Evolutionary conservation across 2,329 filamentous ascomycete species (phyloP).

Genomic region (Cercospora citrullina): DNA sequence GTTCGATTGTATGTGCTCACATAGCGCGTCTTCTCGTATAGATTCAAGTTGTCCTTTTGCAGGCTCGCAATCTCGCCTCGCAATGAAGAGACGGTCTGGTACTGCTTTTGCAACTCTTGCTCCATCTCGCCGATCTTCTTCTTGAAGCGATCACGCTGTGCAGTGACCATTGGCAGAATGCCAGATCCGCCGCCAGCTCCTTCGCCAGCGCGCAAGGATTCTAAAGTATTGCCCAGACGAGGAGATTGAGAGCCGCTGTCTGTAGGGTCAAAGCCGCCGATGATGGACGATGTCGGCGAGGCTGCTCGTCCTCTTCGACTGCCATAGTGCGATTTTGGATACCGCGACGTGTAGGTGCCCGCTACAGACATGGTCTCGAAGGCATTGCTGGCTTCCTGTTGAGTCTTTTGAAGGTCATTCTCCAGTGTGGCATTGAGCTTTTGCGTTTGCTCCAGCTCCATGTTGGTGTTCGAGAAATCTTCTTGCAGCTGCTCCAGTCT

Average conservation of each 20-base stretch:
- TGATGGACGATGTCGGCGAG: constrained; percentile 96
- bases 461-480: constrained; percentile 77
- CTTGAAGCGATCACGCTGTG: constrained; percentile 97
- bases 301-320: constrained; percentile 68
- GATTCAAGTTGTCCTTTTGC: constrained; percentile 91
- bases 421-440: constrained; percentile 86
- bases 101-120: constrained; percentile 80
- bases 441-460: constrained; percentile 81
- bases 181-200: constrained; percentile 69
- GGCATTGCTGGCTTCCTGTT: constrained; percentile 78
- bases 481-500: constrained; percentile 79
- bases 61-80: constrained; percentile 87
- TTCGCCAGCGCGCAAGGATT: constrained; percentile 64
- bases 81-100: constrained; percentile 78
- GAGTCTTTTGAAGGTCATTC: constrained; percentile 83
- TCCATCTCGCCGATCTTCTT: constrained; percentile 91
- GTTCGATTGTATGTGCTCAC: constrained; percentile 87
- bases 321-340: constrained; percentile 63
- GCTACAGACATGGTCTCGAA: constrained; percentile 92
- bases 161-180: constrained; percentile 96
- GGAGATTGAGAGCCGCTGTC: constrained; percentile 39
- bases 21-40: constrained; percentile 98
- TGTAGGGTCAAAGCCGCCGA: constrained; percentile 87
- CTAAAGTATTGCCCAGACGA: constrained; percentile 47
- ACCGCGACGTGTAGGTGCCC: constrained; percentile 81